phyloP scores from a whole-genome alignment of 371 early-diverging fungal species.

The Rhizopus arrhizus region DNA sequence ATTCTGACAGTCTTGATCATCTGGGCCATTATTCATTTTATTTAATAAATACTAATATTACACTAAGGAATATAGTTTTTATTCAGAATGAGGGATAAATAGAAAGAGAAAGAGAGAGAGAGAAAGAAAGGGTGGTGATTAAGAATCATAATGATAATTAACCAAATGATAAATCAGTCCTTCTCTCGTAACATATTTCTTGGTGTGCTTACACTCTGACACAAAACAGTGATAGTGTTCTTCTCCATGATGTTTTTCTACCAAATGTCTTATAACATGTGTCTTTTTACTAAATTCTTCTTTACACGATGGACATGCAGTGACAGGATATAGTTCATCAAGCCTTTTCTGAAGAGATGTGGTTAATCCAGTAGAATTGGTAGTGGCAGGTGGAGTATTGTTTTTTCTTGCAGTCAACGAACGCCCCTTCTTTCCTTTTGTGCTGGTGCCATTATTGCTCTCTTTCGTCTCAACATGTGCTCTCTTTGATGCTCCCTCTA shows the following conservation, averaged over 20 bases:
- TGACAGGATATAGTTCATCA: constrained; percentile 21
- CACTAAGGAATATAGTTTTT: too few species aligned
- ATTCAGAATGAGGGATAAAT: neutral
- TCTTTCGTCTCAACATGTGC: too few species aligned
- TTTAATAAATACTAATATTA: constrained; percentile 36
- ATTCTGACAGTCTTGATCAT: constrained; percentile 59
- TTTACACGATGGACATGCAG: constrained; percentile 31
- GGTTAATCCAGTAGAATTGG: constrained; percentile 8
- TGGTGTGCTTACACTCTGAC: constrained; percentile 26
- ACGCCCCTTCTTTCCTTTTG: too few species aligned
- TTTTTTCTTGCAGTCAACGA: neutral
- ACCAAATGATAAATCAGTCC: constrained; percentile 37
- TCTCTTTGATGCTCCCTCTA: too few species aligned
- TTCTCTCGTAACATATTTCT: constrained; percentile 36
- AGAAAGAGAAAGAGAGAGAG: neutral
- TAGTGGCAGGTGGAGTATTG: neutral
- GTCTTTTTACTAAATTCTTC: constrained; percentile 32
- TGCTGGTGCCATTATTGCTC: too few species aligned
- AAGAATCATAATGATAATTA: constrained; percentile 27
- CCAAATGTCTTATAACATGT: constrained; percentile 35
- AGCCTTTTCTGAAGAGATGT: constrained; percentile 16
- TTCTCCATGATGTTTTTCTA: constrained; percentile 32
- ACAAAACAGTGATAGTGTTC: constrained; percentile 34
- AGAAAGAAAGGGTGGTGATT: neutral
- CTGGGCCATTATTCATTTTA: constrained; percentile 66